Evolutionary conservation across 2,329 filamentous ascomycete species (phyloP).

Genomic region (Myriosclerotinia duriaeana): DNA sequence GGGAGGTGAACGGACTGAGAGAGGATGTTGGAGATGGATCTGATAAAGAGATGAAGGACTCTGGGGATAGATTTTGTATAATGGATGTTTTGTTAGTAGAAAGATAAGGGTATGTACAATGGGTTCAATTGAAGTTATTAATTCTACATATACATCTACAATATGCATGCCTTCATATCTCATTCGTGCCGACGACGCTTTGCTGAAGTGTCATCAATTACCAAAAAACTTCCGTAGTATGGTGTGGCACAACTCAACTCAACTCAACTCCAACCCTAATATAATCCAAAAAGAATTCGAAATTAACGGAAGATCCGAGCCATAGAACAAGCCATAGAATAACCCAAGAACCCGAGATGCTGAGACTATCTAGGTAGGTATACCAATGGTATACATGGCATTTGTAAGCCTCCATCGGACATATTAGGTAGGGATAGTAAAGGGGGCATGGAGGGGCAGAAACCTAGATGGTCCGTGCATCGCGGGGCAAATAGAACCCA

Average conservation of each 20-base stretch:
- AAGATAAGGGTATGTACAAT: not conserved
- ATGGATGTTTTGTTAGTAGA: not conserved
- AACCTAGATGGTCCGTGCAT: conserved; percentile 12
- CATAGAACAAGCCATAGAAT: too few species aligned
- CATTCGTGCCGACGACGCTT: too few species aligned
- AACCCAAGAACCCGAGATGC: too few species aligned
- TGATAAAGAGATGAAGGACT: not conserved
- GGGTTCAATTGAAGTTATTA: not conserved
- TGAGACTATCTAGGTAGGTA: too few species aligned
- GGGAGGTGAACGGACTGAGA: not conserved
- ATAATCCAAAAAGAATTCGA: too few species aligned
- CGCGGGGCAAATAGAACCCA: conserved; percentile 18
- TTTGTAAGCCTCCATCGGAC: not conserved
- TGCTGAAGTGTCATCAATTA: not conserved
- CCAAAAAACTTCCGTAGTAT: too few species aligned
- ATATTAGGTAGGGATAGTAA: not conserved
- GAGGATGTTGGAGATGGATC: not conserved
- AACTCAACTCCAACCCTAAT: too few species aligned
- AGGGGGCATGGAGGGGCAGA: conserved; percentile 11
- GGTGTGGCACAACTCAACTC: too few species aligned
- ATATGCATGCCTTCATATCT: not conserved
- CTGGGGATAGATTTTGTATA: not conserved
- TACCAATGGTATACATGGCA: too few species aligned
- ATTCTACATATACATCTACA: not conserved
- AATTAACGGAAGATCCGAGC: too few species aligned